Base-by-base conservation (phyloP, 257 asterid species). In the Paulownia fortunei region DNA sequence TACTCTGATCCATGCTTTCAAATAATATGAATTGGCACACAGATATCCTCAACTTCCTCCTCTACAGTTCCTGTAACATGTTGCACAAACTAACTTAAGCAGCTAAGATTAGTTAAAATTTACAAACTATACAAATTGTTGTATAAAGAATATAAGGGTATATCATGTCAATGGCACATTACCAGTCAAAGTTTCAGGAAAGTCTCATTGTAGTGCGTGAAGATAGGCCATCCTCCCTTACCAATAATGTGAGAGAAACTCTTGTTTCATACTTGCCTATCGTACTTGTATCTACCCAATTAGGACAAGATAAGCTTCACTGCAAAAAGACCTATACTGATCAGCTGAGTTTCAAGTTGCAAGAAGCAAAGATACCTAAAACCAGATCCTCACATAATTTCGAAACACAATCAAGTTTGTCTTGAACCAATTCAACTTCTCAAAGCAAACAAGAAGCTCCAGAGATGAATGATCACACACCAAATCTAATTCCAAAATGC, bases 1-100 rank as follows among this genome's bases (percentile, higher is more conserved):
- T 66, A 66, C 72, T 66, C 10, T 66, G 55, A 41, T 19, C 72
- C 72, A 66, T 66, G 55, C 24, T 66, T 23, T 41, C 34, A 18
- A 19, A 66, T 41, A 66, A 2, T 11, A 66, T 5, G 37, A 41
- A 66, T 42, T 4, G 36, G 36, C 12, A 65, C 23, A 10, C 18
- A 1, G 36, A 5, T 39, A 66, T 66, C 55, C 54, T 41, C 37
- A 37, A 39, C 55, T 16, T 41, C n/a, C 47, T 41, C 55, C 56
- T 8, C 36, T 21, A 42, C 8, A 41, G 21, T 8, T 39, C 72
- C 71, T 64, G 72, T 39, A 11, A 66, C 27, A 41, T 5, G 47
- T 2, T 19, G 23, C 36, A 66, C 41, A 19, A 66, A 66, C 55
- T 51, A 41, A 41, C 10, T 12, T 21, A 66, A 65, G 71, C 52